These are phyloP conservation scores for Pseudognaphalium luteoalbum DNA, from an alignment of 129 eudicot genomes.

Conservation along the genomic window DNA sequence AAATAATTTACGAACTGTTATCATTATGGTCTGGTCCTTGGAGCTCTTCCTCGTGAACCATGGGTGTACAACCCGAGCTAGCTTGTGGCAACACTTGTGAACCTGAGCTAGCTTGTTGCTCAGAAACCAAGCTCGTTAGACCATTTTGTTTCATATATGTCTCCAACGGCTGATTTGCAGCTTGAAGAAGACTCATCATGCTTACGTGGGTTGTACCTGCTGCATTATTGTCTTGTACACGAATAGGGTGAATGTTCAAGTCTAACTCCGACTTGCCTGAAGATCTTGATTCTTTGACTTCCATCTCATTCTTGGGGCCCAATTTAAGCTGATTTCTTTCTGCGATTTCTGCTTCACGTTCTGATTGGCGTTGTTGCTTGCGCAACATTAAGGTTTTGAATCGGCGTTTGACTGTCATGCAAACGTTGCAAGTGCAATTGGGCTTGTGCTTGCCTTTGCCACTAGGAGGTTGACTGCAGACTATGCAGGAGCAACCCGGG, in stretches of 20 bases:
- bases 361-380: slow-evolving; percentile 87
- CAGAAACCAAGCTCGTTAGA: slow-evolving; percentile 67
- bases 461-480: slow-evolving; percentile 96
- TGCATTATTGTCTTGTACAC: slow-evolving; percentile 33
- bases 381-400: slow-evolving; percentile 90
- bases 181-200: slow-evolving; percentile 86
- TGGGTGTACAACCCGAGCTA: slow-evolving; percentile 33
- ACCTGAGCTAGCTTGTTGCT: slow-evolving; percentile 63
- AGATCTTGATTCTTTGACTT: slow-evolving; percentile 37
- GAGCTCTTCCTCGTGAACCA: slow-evolving; percentile 40
- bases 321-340: slow-evolving; percentile 46
- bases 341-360: slow-evolving; percentile 87
- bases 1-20: slow-evolving; percentile 33
- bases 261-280: slow-evolving; percentile 49
- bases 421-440: slow-evolving; percentile 73
- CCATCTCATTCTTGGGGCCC: slow-evolving; percentile 50
- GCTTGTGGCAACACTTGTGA: slow-evolving; percentile 49
- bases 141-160: slow-evolving; percentile 78
- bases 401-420: slow-evolving; percentile 94
- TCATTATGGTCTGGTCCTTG: slow-evolving; percentile 41
- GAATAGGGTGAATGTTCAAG: slow-evolving; percentile 59
- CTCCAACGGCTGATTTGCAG: slow-evolving; percentile 75
- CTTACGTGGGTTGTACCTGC: slow-evolving; percentile 42
- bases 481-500: slow-evolving; percentile 94
- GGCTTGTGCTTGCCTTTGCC: slow-evolving; percentile 96